Conservation (phyloP, 768 basidiomycete species). For the Phlebiopsis flavidoalba region DNA sequence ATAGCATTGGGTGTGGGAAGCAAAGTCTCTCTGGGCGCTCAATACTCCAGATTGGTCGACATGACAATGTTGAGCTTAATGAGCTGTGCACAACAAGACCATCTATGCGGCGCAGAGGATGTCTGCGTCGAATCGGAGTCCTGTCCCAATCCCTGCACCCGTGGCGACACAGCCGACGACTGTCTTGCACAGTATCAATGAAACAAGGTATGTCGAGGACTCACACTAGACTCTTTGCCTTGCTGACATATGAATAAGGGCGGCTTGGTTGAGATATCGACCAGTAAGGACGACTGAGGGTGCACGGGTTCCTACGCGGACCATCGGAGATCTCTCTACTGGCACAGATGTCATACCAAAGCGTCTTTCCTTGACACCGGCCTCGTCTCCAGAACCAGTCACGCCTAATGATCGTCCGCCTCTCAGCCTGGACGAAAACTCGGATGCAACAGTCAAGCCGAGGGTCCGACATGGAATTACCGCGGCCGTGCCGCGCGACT, state of each 20-base stretch:
- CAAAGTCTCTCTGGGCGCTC: constrained; percentile 34
- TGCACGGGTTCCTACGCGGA: constrained; percentile 33
- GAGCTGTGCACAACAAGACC: not conserved
- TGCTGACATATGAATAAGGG: constrained; percentile 29
- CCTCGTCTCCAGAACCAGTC: constrained; percentile 4
- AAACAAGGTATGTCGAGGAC: constrained; percentile 41
- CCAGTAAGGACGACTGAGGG: constrained; percentile 16
- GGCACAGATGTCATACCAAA: constrained; percentile 20
- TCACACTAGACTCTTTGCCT: not conserved
- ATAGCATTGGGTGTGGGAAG: constrained; percentile 65
- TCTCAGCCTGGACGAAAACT: constrained; percentile 1
- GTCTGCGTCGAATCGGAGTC: not conserved
- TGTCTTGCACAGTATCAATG: constrained; percentile 63
- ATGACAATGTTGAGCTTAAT: not conserved
- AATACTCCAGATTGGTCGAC: not conserved
- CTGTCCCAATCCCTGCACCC: not conserved
- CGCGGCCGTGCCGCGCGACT: constrained; percentile 19
- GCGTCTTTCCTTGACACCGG: constrained; percentile 2
- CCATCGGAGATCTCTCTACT: constrained; percentile 37
- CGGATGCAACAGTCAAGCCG: constrained; percentile 14
- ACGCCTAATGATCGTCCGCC: constrained; percentile 8
- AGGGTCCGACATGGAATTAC: constrained; percentile 10
- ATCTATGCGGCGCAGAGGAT: not conserved
- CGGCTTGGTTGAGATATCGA: constrained; percentile 43
- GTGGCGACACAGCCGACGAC: not conserved